A percentile compares a stretch with the other conserved stretches of the same genome.
Conservation (phyloP, 106 monocot species). For the Allium cepa region DNA sequence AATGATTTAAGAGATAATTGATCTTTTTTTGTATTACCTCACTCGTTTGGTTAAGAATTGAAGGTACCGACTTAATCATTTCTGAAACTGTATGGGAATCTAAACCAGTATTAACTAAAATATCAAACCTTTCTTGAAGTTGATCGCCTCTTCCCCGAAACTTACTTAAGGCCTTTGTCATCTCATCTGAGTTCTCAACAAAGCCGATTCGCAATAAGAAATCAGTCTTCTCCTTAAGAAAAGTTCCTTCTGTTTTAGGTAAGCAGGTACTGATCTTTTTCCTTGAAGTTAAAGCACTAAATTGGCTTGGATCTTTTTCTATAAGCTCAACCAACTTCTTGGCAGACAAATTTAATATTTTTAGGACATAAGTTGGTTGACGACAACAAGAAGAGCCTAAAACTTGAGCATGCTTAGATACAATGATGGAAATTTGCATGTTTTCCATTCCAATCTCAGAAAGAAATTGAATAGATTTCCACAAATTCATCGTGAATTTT, state of each 20-base stretch:
- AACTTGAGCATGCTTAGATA: constrained; percentile 44
- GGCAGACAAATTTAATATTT: constrained; percentile 24
- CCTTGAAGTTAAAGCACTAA: constrained; percentile 28
- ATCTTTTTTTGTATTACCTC: constrained; percentile 55
- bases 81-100: constrained; percentile 47
- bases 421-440: constrained; percentile 32
- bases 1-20: constrained; percentile 45
- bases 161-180: constrained; percentile 43
- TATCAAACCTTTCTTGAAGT: constrained; percentile 58
- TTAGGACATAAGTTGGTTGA: constrained; percentile 31
- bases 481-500: constrained; percentile 48
- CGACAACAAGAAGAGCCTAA: constrained; percentile 37
- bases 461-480: constrained; percentile 50
- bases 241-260: constrained; percentile 29
- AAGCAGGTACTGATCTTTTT: constrained; percentile 16
- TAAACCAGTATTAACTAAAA: constrained; percentile 48
- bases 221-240: constrained; percentile 55
- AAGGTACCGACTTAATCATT: constrained; percentile 50
- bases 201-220: constrained; percentile 67
- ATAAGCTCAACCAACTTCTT: constrained; percentile 39
- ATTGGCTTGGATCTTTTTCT: constrained; percentile 44
- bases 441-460: constrained; percentile 47
- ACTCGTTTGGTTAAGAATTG: constrained; percentile 51
- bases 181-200: constrained; percentile 70
- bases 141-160: constrained; percentile 76